Conservation (phyloP, 2,329 filamentous ascomycete genomes). For the Aspergillus jensenii region DNA sequence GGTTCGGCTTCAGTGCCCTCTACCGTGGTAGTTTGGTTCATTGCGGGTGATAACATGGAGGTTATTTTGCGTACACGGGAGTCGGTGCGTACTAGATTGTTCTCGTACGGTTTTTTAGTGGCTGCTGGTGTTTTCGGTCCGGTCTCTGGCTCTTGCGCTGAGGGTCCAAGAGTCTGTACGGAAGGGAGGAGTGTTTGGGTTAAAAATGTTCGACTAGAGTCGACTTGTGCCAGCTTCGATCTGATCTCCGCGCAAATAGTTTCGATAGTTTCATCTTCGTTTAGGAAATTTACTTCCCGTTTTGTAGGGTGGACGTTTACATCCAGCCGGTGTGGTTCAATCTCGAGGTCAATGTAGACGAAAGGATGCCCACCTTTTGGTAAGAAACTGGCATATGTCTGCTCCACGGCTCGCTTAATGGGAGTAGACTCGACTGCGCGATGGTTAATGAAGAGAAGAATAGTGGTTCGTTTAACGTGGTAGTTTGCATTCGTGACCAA, state of each 20-base stretch:
- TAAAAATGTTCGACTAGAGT: slow-evolving; percentile 90
- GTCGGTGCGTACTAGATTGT: slow-evolving; percentile 88
- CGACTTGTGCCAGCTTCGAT: slow-evolving; percentile 76
- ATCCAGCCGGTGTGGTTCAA: slow-evolving; percentile 88
- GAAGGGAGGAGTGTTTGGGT: slow-evolving; percentile 87
- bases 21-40: slow-evolving; percentile 21
- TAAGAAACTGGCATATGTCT: slow-evolving; percentile 81
- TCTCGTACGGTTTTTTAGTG: slow-evolving; percentile 67
- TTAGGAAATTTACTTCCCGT: slow-evolving; percentile 92
- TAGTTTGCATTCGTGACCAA: slow-evolving; percentile 93
- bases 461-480: slow-evolving; percentile 80
- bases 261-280: slow-evolving; percentile 94
- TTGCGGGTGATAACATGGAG: slow-evolving; percentile 77
- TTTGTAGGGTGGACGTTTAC: slow-evolving; percentile 99
- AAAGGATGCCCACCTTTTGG: slow-evolving; percentile 96
- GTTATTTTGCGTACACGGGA: slow-evolving; percentile 90
- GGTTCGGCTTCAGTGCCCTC: slow-evolving; percentile 32
- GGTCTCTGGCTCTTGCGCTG: slow-evolving; percentile 24
- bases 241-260: slow-evolving; percentile 79
- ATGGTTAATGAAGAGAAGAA: slow-evolving; percentile 95
- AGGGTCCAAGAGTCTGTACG: slow-evolving; percentile 47
- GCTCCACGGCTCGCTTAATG: slow-evolving; percentile 87
- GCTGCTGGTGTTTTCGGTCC: slow-evolving; percentile 40
- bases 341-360: slow-evolving; percentile 85
- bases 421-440: slow-evolving; percentile 85